Percentiles rank a stretch among this genome's conserved stretches.
phyloP scores from a whole-genome alignment of 1,284 basidiomycete species.

The Sanguinoderma infundibulare region DNA sequence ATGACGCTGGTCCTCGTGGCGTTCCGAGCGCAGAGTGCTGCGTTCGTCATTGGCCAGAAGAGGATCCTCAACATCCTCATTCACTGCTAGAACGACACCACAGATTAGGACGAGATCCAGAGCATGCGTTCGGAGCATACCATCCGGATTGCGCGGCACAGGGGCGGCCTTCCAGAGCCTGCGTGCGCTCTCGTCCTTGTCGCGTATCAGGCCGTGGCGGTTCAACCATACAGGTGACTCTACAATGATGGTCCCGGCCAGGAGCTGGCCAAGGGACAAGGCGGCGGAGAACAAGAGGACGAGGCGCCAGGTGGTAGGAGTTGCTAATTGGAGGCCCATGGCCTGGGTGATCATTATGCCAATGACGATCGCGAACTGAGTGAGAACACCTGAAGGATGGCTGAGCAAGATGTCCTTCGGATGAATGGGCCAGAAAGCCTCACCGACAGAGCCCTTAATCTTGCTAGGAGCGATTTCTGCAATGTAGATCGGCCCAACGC shows the following conservation, averaged over 20 bases:
- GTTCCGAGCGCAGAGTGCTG: slow-evolving; percentile 35
- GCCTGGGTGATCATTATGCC: slow-evolving; percentile 84
- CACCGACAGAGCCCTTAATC: slow-evolving; percentile 79
- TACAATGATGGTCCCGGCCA: slow-evolving; percentile 53
- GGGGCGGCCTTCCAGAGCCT: slow-evolving; percentile 53
- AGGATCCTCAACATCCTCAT: slow-evolving; percentile 43
- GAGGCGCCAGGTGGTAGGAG: slow-evolving; percentile 72
- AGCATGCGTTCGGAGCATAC: slow-evolving; percentile 11
- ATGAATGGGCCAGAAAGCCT: slow-evolving; percentile 21
- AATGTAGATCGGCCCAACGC: slow-evolving; percentile 86
- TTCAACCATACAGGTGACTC: slow-evolving; percentile 75
- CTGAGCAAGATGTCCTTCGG: background rate
- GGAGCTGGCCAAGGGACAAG: slow-evolving; percentile 63
- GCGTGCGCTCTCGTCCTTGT: slow-evolving; percentile 49
- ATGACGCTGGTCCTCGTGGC: slow-evolving; percentile 34
- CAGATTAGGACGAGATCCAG: background rate
- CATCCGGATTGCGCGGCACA: slow-evolving; percentile 23
- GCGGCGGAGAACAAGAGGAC: slow-evolving; percentile 72
- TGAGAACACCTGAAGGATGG: slow-evolving; percentile 68
- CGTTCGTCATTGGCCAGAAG: slow-evolving; percentile 43
- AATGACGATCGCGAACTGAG: slow-evolving; percentile 86
- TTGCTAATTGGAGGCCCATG: slow-evolving; percentile 66
- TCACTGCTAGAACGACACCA: slow-evolving; percentile 16
- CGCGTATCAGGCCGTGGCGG: slow-evolving; percentile 51
- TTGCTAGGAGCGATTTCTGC: slow-evolving; percentile 79